Evolutionary conservation across 148 eudicot species (phyloP), one percentile per base, ranked within the genome.

Genomic region (Vaccinium macrocarpon): DNA sequence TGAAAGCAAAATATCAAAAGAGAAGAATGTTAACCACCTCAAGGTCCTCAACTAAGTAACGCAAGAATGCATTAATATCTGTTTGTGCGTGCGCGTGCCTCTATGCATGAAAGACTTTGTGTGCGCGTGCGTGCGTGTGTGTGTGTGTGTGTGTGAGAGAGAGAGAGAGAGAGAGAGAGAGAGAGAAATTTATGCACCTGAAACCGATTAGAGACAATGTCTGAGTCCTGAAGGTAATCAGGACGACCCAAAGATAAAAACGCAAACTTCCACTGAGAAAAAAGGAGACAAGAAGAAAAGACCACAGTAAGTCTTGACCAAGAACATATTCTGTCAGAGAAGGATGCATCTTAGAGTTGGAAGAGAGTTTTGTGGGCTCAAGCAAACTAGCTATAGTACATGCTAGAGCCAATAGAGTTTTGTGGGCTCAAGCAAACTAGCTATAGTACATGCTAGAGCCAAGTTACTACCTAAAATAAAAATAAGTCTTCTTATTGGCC

Each of bases 181-280:
- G 72, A 53, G 73, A 29, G 66, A 19, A 29, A n/a, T 77, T 32
- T 29, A 49, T 38, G 78, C 78, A 97, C 99, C 98, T 95, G 99
- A 88, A 97, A 97, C 81, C 99, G 98, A 81, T 81, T 90, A 75
- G 93, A 97, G 51, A 97, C 92, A 77, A 92, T 73, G 83, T 97
- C 99, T 4, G 94, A 81, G 84, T 97, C 99, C 85, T 93, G 90
- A 59, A 97, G 89, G 87, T 94, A 97, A 84, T 97, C 99, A 25
- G 98, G 98, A 76, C 98, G 91, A 74, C 98, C 98, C 88, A 95
- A 82, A 48, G 99, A 95, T 77, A 94, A 64, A 89, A 95, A 97
- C 18, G 99, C 99, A 89, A 93, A 94, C 83, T 94, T 97, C 99
- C 88, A 86, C 88, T 86, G 74, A 66, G 23, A 62, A 32, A 59